Percentiles rank a stretch among this genome's conserved stretches.
phyloP scores from a whole-genome alignment of 163 green algal species.

The Scenedesmus sp. region DNA sequence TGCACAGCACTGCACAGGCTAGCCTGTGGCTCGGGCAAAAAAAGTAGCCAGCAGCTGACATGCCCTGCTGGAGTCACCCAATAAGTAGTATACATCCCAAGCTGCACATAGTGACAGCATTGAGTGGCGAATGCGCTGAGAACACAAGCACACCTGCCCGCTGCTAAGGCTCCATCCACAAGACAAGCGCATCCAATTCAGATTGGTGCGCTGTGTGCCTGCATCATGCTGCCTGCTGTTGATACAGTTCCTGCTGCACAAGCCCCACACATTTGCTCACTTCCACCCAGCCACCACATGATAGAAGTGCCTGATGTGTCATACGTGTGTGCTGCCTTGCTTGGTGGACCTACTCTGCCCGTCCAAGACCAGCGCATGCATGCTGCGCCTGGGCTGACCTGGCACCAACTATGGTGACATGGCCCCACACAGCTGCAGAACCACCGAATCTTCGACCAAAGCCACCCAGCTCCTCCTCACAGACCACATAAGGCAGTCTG shows the following conservation, averaged over 20 bases:
- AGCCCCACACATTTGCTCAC: background rate
- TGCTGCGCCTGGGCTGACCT: background rate
- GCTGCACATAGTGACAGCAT: background rate
- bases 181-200: background rate
- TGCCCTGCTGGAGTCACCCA: background rate
- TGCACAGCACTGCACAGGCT: background rate
- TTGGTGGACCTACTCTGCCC: background rate
- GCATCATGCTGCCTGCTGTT: background rate
- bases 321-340: background rate
- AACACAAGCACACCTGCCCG: background rate
- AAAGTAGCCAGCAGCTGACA: no score
- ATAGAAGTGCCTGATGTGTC: background rate
- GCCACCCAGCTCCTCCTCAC: background rate
- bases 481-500: constrained; percentile 1
- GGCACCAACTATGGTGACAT: background rate
- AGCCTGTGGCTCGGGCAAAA: no score
- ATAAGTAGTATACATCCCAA: constrained; percentile 1
- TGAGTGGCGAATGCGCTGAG: background rate
- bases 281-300: background rate
- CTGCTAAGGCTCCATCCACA: background rate
- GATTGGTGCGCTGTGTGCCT: background rate
- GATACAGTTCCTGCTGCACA: background rate
- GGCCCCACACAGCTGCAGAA: background rate
- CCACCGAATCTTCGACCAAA: background rate
- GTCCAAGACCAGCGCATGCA: background rate